Conservation (phyloP, 192 early-diverging fungal species). For the Haplosporangium gracile region DNA sequence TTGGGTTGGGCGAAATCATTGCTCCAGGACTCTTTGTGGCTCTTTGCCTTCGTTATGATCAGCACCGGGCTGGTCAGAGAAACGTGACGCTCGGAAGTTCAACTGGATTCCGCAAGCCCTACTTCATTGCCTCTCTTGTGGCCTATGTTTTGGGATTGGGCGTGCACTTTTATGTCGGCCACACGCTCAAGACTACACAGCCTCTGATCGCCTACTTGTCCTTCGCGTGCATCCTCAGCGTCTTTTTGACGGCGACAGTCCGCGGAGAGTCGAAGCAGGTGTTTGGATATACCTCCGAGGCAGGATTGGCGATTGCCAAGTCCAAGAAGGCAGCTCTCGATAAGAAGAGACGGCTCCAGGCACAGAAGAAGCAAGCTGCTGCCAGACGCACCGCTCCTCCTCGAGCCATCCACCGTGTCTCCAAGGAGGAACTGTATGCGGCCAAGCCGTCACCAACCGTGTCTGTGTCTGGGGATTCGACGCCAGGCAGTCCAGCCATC, state of each 20-base stretch:
- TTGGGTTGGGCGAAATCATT: conserved; percentile 96
- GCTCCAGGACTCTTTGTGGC: conserved; percentile 95
- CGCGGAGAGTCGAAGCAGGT: conserved; percentile 76
- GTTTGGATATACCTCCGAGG: conserved; percentile 71
- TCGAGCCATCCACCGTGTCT: background rate
- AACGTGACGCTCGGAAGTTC: conserved; percentile 64
- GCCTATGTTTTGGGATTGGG: conserved; percentile 87
- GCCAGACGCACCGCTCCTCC: background rate
- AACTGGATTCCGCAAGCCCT: conserved; percentile 83
- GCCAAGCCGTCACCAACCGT: background rate
- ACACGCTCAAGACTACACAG: conserved; percentile 89
- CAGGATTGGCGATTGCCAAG: conserved; percentile 48
- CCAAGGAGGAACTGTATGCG: conserved; percentile 23
- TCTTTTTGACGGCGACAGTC: conserved; percentile 70
- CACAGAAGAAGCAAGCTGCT: conserved; percentile 7
- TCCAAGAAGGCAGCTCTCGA: conserved; percentile 31
- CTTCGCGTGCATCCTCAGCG: conserved; percentile 92
- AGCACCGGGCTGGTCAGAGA: conserved; percentile 72
- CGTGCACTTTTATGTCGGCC: conserved; percentile 88
- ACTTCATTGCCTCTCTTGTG: conserved; percentile 82
- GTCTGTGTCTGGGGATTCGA: background rate
- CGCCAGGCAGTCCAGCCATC: background rate
- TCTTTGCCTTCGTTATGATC: conserved; percentile 91
- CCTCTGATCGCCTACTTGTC: conserved; percentile 93
- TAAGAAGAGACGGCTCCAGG: conserved; percentile 9